These are phyloP conservation scores for Teunomyces aglyptinius DNA, from an alignment of 805 yeast genomes.

Conservation along the genomic window DNA sequence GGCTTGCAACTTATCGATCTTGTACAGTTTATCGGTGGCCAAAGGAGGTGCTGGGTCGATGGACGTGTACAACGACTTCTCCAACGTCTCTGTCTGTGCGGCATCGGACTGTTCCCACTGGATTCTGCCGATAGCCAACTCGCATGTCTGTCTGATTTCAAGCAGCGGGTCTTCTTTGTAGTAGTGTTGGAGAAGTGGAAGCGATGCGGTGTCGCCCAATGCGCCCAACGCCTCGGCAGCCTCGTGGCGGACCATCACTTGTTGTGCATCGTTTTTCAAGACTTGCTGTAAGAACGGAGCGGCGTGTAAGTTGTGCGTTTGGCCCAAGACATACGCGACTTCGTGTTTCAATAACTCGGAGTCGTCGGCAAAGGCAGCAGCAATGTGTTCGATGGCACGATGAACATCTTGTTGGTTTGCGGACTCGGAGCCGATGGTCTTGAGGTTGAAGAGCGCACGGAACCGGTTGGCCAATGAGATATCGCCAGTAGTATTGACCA, in stretches of 20 bases:
- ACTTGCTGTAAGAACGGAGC: slow-evolving; percentile 75
- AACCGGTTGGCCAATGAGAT: slow-evolving; percentile 82
- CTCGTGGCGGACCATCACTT: slow-evolving; percentile 97
- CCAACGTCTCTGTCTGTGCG: slow-evolving; percentile 66
- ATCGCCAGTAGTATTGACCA: slow-evolving; percentile 63
- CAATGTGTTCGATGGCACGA: slow-evolving; percentile 75
- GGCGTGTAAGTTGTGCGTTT: slow-evolving; percentile 79
- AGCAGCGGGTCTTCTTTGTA: slow-evolving; percentile 70
- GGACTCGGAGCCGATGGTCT: slow-evolving; percentile 79
- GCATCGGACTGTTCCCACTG: slow-evolving; percentile 81
- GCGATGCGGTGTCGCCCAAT: slow-evolving; percentile 73
- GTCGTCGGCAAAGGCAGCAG: slow-evolving; percentile 75
- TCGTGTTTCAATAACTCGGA: slow-evolving; percentile 95
- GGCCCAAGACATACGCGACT: slow-evolving; percentile 96
- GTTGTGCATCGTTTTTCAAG: slow-evolving; percentile 64
- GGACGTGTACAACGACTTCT: slow-evolving; percentile 74
- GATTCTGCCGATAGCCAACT: slow-evolving; percentile 92
- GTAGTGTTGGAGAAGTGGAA: slow-evolving; percentile 64
- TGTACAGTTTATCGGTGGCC: slow-evolving; percentile 53
- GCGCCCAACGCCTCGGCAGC: slow-evolving; percentile 99
- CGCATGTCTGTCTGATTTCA: slow-evolving; percentile 96
- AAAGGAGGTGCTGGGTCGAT: slow-evolving; percentile 99
- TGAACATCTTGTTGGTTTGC: slow-evolving; percentile 52
- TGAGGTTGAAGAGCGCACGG: slow-evolving; percentile 90
- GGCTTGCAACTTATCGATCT: slow-evolving; percentile 61